A percentile compares a stretch with the other conserved stretches of the same genome.
phyloP scores from a whole-genome alignment of 441 rosid genomes.

The Geranium incanum region DNA sequence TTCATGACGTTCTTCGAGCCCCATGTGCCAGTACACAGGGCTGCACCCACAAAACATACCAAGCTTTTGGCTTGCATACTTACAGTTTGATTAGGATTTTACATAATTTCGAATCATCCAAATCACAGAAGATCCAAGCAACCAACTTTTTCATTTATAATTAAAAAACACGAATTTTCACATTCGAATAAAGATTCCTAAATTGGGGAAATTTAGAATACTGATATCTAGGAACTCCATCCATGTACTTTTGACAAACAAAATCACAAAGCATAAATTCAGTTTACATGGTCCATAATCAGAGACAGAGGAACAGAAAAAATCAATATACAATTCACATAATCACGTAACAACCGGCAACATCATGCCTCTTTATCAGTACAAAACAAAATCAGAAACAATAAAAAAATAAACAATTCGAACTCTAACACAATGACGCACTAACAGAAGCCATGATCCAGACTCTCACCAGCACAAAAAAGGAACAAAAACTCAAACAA shows the following conservation, averaged over 20 bases:
- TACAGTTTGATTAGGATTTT: background rate
- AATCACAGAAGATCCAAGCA: background rate
- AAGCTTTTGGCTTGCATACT: background rate
- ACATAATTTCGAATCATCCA: background rate
- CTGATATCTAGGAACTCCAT: background rate
- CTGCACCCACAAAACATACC: background rate
- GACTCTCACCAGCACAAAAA: background rate
- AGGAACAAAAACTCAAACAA: conserved; percentile 6
- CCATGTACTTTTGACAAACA: background rate
- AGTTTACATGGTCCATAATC: background rate
- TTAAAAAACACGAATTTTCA: background rate
- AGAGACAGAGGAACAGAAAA: background rate
- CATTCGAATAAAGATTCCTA: background rate
- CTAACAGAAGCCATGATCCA: background rate
- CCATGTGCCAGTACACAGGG: background rate
- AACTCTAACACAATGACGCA: background rate
- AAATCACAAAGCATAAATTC: background rate
- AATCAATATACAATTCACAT: background rate
- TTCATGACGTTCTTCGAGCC: background rate
- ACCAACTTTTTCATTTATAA: background rate
- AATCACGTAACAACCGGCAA: background rate
- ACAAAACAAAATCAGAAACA: background rate
- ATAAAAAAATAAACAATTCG: background rate
- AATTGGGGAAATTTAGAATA: background rate
- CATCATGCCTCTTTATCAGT: background rate